phyloP scores from a whole-genome alignment of 257 asterid species.

The Jasminum sambac region DNA sequence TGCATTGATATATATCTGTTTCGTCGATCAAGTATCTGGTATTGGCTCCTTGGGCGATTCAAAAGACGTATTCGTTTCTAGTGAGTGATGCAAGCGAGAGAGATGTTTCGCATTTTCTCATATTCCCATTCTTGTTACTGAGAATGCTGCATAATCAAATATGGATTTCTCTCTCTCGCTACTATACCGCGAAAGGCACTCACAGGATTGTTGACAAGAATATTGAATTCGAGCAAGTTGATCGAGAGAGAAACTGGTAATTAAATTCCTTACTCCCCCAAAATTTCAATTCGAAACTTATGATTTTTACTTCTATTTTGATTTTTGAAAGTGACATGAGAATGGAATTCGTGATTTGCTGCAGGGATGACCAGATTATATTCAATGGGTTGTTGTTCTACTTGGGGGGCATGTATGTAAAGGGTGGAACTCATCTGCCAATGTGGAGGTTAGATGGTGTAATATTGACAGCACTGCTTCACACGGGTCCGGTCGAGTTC shows the following conservation, averaged over 20 bases:
- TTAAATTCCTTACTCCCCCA: too few relatives aligned
- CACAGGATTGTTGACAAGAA: conserved; percentile 69
- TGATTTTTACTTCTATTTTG: too few relatives aligned
- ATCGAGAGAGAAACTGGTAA: conserved; percentile 78
- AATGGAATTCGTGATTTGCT: conserved; percentile 10
- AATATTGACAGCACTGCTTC: conserved; percentile 53
- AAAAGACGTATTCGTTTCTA: conserved; percentile 41
- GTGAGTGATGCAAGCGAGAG: conserved; percentile 36
- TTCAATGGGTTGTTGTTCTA: conserved; percentile 69
- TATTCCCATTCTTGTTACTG: conserved; percentile 55
- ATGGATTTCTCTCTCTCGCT: conserved; percentile 75
- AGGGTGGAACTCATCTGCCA: conserved; percentile 41
- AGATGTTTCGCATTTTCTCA: conserved; percentile 35
- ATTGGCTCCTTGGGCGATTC: conserved; percentile 63
- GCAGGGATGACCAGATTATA: conserved; percentile 88
- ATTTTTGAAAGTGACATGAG: not conserved
- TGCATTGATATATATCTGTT: not conserved
- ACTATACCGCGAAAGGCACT: conserved; percentile 68
- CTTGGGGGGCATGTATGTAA: conserved; percentile 25
- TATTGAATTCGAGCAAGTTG: conserved; percentile 90
- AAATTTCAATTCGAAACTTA: too few relatives aligned
- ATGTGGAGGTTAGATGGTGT: conserved; percentile 70
- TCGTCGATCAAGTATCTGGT: conserved; percentile 49
- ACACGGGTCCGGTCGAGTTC: conserved; percentile 77
- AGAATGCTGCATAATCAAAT: conserved; percentile 66